Evolutionary conservation across 2,329 filamentous ascomycete genomes (phyloP).

Genomic region (Escovopsis sp.): DNA sequence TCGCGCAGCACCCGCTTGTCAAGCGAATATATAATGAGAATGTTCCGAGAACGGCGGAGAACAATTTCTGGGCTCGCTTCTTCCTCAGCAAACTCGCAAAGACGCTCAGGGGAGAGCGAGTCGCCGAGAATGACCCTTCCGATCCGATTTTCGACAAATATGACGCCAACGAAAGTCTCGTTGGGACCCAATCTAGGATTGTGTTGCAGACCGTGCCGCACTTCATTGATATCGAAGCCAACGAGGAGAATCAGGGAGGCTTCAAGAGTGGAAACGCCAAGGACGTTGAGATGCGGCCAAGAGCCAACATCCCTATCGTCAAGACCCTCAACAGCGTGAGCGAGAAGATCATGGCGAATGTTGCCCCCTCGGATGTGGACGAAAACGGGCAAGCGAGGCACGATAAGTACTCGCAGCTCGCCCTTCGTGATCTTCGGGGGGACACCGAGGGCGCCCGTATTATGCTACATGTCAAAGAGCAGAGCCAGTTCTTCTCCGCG

Average conservation of each 20-base stretch:
- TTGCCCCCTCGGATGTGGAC: conserved; percentile 61
- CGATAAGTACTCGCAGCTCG: conserved; percentile 60
- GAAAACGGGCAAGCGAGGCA: conserved; percentile 46
- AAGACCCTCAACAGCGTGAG: conserved; percentile 79
- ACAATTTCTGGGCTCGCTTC: conserved; percentile 85
- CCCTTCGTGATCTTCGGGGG: conserved; percentile 65
- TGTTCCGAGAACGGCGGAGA: conserved; percentile 65
- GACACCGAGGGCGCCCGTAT: conserved; percentile 63
- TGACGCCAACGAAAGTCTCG: conserved; percentile 54
- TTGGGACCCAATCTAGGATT: conserved; percentile 36
- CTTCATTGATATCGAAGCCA: conserved; percentile 84
- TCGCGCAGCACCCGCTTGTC: conserved; percentile 83
- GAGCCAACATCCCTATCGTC: conserved; percentile 72
- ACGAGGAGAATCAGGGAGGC: conserved; percentile 88
- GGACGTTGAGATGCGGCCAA: conserved; percentile 78
- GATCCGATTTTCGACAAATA: conserved; percentile 80
- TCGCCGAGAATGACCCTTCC: conserved; percentile 59
- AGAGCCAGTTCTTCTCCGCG: conserved; percentile 65
- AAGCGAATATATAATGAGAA: conserved; percentile 86
- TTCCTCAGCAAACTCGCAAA: conserved; percentile 85
- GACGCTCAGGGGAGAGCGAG: conserved; percentile 77
- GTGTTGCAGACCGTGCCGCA: conserved; percentile 59
- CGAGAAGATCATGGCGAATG: conserved; percentile 83
- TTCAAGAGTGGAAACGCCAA: conserved; percentile 69
- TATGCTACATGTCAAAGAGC: conserved; percentile 75